A percentile compares a stretch with the other conserved stretches of the same genome.
Evolutionary conservation across 2,329 filamentous ascomycete genomes (phyloP).

Genomic region (Clathrospora elynae): DNA sequence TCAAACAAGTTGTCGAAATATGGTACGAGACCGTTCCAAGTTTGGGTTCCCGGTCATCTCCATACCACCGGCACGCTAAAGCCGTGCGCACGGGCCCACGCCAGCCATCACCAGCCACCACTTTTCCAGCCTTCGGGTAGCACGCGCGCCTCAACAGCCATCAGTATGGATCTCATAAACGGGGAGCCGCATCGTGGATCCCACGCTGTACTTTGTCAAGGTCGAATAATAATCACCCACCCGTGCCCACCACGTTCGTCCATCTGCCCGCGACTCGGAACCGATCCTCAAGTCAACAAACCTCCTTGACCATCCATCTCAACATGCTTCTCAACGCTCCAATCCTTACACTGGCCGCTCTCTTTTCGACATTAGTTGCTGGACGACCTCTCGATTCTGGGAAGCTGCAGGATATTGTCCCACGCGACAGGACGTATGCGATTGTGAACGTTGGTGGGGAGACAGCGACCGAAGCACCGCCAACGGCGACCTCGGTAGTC

Average conservation of each 20-base stretch:
- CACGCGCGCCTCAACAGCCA: conserved; percentile 20
- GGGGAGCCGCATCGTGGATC: conserved; percentile 16
- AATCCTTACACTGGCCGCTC: conserved; percentile 25
- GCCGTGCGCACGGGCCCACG: conserved; percentile 23
- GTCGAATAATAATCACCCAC: conserved; percentile 14
- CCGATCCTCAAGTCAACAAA: conserved; percentile 8
- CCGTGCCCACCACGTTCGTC: conserved; percentile 18
- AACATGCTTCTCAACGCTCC: conserved; percentile 37
- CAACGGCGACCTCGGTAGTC: conserved; percentile 29
- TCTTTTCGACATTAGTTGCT: conserved; percentile 29
- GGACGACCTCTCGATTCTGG: conserved; percentile 36
- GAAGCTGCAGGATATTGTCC: conserved; percentile 20
- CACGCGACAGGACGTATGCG: conserved; percentile 43
- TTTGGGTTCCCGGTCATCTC: no score
- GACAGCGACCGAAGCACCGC: conserved; percentile 27
- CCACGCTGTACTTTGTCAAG: conserved; percentile 10
- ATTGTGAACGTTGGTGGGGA: conserved; percentile 51
- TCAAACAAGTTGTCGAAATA: no score
- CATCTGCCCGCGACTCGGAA: conserved; percentile 9
- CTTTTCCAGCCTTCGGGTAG: conserved; percentile 36
- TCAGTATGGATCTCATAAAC: conserved; percentile 27
- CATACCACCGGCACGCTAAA: no score
- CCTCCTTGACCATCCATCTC: conserved; percentile 17
- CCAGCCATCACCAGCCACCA: conserved; percentile 40
- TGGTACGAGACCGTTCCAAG: no score